Evolutionary conservation across 371 early-diverging fungal species (phyloP).

Genomic region (Circinella minor): DNA sequence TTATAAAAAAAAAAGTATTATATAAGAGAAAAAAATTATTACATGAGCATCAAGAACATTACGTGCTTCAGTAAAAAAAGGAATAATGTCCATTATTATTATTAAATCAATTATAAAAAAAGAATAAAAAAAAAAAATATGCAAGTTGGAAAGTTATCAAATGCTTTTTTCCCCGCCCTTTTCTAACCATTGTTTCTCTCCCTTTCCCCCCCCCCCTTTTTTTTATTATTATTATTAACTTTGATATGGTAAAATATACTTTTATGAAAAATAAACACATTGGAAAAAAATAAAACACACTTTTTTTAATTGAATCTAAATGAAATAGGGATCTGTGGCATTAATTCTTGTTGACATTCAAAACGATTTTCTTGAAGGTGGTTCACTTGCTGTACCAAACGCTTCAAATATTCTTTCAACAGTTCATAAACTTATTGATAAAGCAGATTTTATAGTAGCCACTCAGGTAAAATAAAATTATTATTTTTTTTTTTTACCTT

Average conservation of each 20-base stretch:
- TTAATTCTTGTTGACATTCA: conserved; percentile 51
- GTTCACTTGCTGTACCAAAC: conserved; percentile 39
- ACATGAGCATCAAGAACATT: conserved; percentile 41
- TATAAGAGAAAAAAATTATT: neutral
- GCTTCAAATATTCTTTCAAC: conserved; percentile 33
- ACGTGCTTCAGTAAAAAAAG: conserved; percentile 32
- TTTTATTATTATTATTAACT: too few relatives aligned
- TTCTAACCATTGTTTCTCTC: too few relatives aligned
- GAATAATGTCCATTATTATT: conserved; percentile 16
- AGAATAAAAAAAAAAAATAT: too few relatives aligned
- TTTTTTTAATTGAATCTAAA: neutral
- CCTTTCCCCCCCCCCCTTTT: too few relatives aligned
- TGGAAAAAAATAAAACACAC: too few relatives aligned
- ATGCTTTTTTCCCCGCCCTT: too few relatives aligned
- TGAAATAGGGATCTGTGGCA: conserved; percentile 21
- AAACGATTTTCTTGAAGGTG: conserved; percentile 48
- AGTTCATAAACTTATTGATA: conserved; percentile 32
- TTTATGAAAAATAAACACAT: too few relatives aligned
- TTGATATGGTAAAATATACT: too few relatives aligned
- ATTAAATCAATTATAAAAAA: too few relatives aligned
- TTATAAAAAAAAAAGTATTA: too few relatives aligned
- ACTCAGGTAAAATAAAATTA: conserved; percentile 27
- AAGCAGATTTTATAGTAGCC: conserved; percentile 34
- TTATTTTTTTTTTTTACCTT: neutral
- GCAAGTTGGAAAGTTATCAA: too few relatives aligned